Base-by-base conservation (phyloP, 176 grass and related monocot genomes). In the Tillandsia fasciculata region DNA sequence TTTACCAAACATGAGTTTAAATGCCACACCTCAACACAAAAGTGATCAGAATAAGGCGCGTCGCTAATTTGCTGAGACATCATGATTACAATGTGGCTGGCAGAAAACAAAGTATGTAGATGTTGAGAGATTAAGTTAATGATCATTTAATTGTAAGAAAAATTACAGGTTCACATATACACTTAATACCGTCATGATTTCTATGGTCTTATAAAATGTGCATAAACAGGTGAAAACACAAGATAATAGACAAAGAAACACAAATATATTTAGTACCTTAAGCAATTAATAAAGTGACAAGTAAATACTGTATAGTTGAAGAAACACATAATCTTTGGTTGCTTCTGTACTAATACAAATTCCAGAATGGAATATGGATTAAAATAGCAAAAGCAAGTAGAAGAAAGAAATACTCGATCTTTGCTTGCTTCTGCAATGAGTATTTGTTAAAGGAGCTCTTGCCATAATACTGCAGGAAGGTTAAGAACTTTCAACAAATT, bases 41-140 rank as follows among this genome's bases (percentile, higher is more conserved):
- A 99, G 74, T 99, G 26, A 71, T 99, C 95, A 24, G 84, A 90
- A 69, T 83, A 99, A 71, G 95, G 95, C 56, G 87, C 84, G 71
- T 99, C 95, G 33, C 53, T 74, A 67, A 94, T 82, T 51, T 80
- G 77, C 49, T 99, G 95, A 65, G 95, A 99, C 72, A 90, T 94
- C 50, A 86, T 72, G 12, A 99, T 83, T 74, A 88, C 27, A 48
- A 94, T 12, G 79, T 76, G 87, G 53, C 95, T 99, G 72, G 59
- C 49, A 58, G 51, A 23, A 72, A 74, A 68, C 51, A 74, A 78
- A 70, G 72, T 42, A 48, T 64, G 71, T 20, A 67, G 83, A 76
- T 49, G 72, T 73, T 24, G 77, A 66, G 48, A 66, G 33, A 29
- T 22, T 63, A 33, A 59, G 15, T 61, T 54, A 23, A 53, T 26